Conservation (phyloP, 768 basidiomycete genomes). For the Exidia glandulosa region DNA sequence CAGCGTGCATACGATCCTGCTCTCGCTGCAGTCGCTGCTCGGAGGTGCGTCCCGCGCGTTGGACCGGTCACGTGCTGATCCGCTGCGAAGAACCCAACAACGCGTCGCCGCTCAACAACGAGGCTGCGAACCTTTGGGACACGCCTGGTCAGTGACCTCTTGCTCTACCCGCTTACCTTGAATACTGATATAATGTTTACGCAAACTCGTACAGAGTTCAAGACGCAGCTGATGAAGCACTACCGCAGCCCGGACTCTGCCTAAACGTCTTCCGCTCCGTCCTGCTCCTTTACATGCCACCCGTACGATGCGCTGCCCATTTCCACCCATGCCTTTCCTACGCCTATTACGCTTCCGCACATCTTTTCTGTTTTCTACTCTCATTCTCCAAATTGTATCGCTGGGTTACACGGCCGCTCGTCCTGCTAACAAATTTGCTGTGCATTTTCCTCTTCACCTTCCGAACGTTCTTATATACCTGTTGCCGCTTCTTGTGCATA, state of each 20-base stretch:
- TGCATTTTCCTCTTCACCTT: not conserved
- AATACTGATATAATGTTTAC: not conserved
- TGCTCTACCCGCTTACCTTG: not conserved
- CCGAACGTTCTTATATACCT: too few relatives aligned
- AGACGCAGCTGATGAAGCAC: constrained; percentile 56
- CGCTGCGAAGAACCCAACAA: constrained; percentile 71
- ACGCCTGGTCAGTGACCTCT: constrained; percentile 37
- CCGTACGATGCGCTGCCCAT: not conserved
- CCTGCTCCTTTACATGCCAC: too few relatives aligned
- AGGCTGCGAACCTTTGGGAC: constrained; percentile 76
- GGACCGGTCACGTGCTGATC: not conserved
- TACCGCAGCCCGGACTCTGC: constrained; percentile 34
- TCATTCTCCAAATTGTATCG: not conserved
- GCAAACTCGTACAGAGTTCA: constrained; percentile 45
- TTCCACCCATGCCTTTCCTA: not conserved
- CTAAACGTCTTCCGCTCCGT: not conserved
- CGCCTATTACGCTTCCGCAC: not conserved
- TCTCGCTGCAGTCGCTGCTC: constrained; percentile 78
- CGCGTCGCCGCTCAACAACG: constrained; percentile 78
- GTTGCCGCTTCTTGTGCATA: not conserved
- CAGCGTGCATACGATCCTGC: constrained; percentile 79
- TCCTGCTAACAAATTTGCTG: not conserved
- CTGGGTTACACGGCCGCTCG: too few relatives aligned
- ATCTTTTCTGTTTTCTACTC: not conserved
- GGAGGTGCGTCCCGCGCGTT: constrained; percentile 47